phyloP scores from a whole-genome alignment of 176 grass and related monocot genomes.

The Carex cristatella region DNA sequence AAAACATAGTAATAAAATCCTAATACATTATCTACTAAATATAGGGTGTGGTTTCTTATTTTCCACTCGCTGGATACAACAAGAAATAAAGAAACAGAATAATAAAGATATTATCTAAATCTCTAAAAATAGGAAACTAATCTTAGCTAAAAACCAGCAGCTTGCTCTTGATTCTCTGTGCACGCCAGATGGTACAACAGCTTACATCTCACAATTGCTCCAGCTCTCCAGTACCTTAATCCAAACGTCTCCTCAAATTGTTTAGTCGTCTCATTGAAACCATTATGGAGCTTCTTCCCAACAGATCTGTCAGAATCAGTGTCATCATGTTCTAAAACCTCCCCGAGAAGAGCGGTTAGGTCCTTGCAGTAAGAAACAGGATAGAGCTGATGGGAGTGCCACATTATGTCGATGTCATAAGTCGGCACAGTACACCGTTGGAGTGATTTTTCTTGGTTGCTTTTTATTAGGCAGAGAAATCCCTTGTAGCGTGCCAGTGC shows the following conservation, averaged over 20 bases:
- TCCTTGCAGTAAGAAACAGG: conserved; percentile 60
- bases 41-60: too few relatives aligned
- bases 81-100: too few relatives aligned
- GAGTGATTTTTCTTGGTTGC: conserved; percentile 52
- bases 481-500: conserved; percentile 79
- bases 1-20: too few relatives aligned
- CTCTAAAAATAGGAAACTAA: too few relatives aligned
- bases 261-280: conserved; percentile 51
- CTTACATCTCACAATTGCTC: neutral
- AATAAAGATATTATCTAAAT: too few relatives aligned
- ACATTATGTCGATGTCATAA: conserved; percentile 80
- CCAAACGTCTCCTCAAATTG: conserved; percentile 68
- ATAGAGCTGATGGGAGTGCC: conserved; percentile 77
- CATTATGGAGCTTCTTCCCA: conserved; percentile 72
- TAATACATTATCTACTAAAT: too few relatives aligned
- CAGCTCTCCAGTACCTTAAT: conserved; percentile 72
- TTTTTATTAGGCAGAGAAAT: conserved; percentile 61
- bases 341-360: conserved; percentile 57
- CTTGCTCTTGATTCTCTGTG: too few relatives aligned
- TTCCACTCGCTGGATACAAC: too few relatives aligned
- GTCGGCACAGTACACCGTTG: conserved; percentile 62
- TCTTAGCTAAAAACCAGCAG: too few relatives aligned
- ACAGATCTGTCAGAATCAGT: conserved; percentile 60
- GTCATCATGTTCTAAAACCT: conserved; percentile 84
- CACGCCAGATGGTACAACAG: too few relatives aligned